Evolutionary conservation across 148 eudicot species (phyloP).

Genomic region (Nyssa sinensis): DNA sequence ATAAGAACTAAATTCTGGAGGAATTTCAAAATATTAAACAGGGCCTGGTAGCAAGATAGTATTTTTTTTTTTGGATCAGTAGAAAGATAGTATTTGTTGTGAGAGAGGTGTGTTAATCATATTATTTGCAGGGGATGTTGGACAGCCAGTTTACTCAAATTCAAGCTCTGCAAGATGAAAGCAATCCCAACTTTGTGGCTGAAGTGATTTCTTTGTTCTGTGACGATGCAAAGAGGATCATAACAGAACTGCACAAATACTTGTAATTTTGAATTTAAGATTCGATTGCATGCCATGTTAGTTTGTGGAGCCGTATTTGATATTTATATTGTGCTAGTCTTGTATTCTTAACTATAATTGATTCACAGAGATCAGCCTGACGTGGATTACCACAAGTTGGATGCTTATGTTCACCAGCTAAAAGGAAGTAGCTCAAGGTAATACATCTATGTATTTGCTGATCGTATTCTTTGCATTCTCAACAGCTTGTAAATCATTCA

Average conservation of each 20-base stretch:
- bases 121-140: not conserved
- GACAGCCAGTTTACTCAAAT: not conserved
- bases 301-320: not conserved
- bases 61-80: no score
- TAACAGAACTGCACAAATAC: not conserved
- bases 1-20: not conserved
- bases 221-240: not conserved
- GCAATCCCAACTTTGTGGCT: not conserved
- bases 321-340: not conserved
- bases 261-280: not conserved
- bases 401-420: not conserved
- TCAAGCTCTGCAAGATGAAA: not conserved
- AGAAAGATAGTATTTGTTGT: not conserved
- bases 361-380: not conserved
- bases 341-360: not conserved
- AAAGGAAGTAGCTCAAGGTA: not conserved
- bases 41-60: not conserved
- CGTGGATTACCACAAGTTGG: not conserved
- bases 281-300: not conserved
- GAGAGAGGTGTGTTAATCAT: not conserved
- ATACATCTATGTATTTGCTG: not conserved
- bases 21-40: not conserved
- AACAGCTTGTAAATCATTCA: no score
- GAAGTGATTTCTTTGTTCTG: not conserved
- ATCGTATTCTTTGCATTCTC: no score